Percentiles rank a stretch among this genome's conserved stretches.
Conservation (phyloP, 805 yeast species). For the Candida rishiriensis region DNA sequence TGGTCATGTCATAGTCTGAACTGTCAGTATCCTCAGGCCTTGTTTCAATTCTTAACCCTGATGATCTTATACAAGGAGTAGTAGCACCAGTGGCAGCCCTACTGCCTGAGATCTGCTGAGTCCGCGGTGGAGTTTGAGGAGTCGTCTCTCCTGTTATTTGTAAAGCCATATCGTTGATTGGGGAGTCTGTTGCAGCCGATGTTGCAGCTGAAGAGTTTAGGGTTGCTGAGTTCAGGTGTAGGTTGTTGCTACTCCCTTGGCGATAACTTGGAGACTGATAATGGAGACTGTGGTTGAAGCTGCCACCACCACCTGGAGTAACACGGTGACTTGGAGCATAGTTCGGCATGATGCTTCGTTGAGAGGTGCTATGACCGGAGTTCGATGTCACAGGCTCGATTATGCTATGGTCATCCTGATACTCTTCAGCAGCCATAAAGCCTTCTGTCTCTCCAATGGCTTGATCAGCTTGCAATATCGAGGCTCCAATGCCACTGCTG, state of each 20-base stretch:
- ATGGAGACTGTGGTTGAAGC: too few relatives aligned
- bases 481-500: constrained; percentile 3
- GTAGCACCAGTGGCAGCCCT: not conserved
- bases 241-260: too few relatives aligned
- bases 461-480: constrained; percentile 8
- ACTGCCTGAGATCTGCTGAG: too few relatives aligned
- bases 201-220: constrained; percentile 5
- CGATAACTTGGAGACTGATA: too few relatives aligned
- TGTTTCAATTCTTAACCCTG: constrained; percentile 12
- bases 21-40: constrained; percentile 11
- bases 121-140: constrained; percentile 14
- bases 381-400: too few relatives aligned
- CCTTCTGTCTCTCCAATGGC: constrained; percentile 10
- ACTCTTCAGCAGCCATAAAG: constrained; percentile 36
- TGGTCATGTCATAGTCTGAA: constrained; percentile 29
- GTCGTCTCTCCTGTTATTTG: constrained; percentile 12
- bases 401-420: constrained; percentile 31
- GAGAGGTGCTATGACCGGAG: too few relatives aligned
- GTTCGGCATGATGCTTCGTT: too few relatives aligned
- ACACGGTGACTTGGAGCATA: too few relatives aligned
- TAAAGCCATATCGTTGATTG: not conserved
- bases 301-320: too few relatives aligned
- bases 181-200: constrained; percentile 8
- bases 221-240: too few relatives aligned
- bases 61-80: constrained; percentile 11